Conservation (phyloP, 164 flowering plant genomes). For the Vitis cinerea region DNA sequence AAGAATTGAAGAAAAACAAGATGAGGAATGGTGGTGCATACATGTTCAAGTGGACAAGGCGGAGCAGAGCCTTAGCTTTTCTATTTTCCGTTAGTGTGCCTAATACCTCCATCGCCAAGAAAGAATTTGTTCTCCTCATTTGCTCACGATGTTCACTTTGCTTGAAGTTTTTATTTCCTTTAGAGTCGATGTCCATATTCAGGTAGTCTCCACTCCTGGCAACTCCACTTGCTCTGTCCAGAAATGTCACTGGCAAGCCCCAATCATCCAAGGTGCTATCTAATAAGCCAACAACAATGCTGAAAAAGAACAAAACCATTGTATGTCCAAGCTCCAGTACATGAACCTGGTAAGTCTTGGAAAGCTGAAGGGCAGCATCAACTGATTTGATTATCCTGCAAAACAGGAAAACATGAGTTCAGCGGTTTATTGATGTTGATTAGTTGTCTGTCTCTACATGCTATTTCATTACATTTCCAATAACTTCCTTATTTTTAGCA, state of each 20-base stretch:
- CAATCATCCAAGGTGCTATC: constrained; percentile 75
- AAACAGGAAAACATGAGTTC: constrained; percentile 10
- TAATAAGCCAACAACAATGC: constrained; percentile 44
- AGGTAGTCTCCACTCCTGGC: constrained; percentile 25
- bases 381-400: constrained; percentile 74
- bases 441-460: neutral
- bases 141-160: constrained; percentile 45
- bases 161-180: constrained; percentile 29
- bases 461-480: neutral
- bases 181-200: constrained; percentile 59
- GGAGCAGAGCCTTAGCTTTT: constrained; percentile 51
- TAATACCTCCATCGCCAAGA: constrained; percentile 61
- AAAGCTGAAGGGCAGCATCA: constrained; percentile 57
- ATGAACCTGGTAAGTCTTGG: constrained; percentile 42
- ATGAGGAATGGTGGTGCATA: constrained; percentile 18
- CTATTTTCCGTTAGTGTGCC: constrained; percentile 50
- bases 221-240: constrained; percentile 31
- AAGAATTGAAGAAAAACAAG: neutral
- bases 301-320: constrained; percentile 54
- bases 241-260: constrained; percentile 44
- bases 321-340: constrained; percentile 62
- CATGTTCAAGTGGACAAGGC: constrained; percentile 61
- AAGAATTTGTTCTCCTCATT: constrained; percentile 48
- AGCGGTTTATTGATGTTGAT: neutral
- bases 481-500: neutral